Evolutionary conservation across 2,329 filamentous ascomycete genomes (phyloP), one percentile per base, ranked within the genome.

Genomic region (Passalora sequoiae): DNA sequence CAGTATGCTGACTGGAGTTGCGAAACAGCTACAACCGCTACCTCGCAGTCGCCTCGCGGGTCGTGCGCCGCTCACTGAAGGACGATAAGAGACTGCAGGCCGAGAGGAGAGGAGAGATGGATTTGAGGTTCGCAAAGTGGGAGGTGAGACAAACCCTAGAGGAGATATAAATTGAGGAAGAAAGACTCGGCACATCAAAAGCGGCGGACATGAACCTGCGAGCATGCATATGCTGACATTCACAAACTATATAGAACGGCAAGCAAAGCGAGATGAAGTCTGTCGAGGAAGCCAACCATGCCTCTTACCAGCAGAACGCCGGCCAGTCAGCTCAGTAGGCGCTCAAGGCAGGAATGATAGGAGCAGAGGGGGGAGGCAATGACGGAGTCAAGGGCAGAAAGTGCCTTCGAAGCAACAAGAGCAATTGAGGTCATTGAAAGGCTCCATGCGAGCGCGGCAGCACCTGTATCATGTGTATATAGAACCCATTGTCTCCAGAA

Each of bases 1-100:
- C n/a, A n/a, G n/a, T n/a, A n/a, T n/a, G n/a, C n/a, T n/a, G n/a
- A n/a, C n/a, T n/a, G n/a, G n/a, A n/a, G n/a, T n/a, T n/a, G n/a
- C n/a, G n/a, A 32, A 42, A 67, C 69, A 98, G 92, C 76, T 98
- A 98, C 87, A 98, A 98, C 84, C 92, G 89, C 76, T 97, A 96
- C 83, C 83, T 98, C 68, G 83, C 89, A 66, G 81, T 98, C 74
- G 89, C 92, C 65, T 82, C 89, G 72, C 89, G 89, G 72, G 86
- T 87, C 66, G 86, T 98, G 69, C 92, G 94, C 75, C 86, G 88
- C 69, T 94, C 89, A 69, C 78, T 98, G 70, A 96, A 97, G 80
- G 92, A 98, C 66, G 87, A 92, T 46, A 84, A 89, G 76, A 82
- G 92, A 74, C 70, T 96, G 58, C 69, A 69, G 58, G 89, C 89